phyloP scores from a whole-genome alignment of 495 filamentous ascomycete species.

The Aspergillus wentii region DNA sequence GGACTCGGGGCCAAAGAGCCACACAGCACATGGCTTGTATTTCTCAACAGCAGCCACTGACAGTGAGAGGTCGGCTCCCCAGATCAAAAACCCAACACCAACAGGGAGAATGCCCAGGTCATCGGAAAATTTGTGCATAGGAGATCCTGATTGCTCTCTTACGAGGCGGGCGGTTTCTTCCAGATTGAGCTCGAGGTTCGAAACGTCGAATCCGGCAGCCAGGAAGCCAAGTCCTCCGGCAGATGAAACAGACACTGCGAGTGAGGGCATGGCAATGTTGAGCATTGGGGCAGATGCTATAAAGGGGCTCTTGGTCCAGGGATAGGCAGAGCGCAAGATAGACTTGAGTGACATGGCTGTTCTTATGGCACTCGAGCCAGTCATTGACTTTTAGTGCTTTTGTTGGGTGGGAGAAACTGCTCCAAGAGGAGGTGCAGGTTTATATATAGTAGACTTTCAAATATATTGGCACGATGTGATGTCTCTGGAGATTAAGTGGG shows the following conservation, averaged over 20 bases:
- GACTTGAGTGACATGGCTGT: conserved; percentile 2
- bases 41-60: conserved; percentile 34
- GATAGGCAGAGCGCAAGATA: conserved; percentile 5
- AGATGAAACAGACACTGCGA: conserved; percentile 53
- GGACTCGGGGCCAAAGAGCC: conserved; percentile 57
- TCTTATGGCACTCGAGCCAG: too few species aligned
- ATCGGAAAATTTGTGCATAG: not conserved
- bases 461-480: too few species aligned
- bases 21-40: conserved; percentile 56
- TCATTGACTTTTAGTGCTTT: too few species aligned
- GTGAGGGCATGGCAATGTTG: conserved; percentile 50
- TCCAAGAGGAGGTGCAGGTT: too few species aligned
- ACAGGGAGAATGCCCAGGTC: conserved; percentile 40
- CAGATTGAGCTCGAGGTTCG: conserved; percentile 19
- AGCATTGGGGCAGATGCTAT: conserved; percentile 65
- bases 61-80: conserved; percentile 35
- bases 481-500: too few species aligned
- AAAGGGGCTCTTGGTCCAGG: conserved; percentile 39
- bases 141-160: conserved; percentile 1
- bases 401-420: too few species aligned
- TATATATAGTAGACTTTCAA: too few species aligned
- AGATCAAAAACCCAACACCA: conserved; percentile 55
- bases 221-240: conserved; percentile 56
- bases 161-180: conserved; percentile 15
- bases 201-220: conserved; percentile 24